Evolutionary conservation across 129 eudicot species (phyloP).

Genomic region (Apium graveolens): DNA sequence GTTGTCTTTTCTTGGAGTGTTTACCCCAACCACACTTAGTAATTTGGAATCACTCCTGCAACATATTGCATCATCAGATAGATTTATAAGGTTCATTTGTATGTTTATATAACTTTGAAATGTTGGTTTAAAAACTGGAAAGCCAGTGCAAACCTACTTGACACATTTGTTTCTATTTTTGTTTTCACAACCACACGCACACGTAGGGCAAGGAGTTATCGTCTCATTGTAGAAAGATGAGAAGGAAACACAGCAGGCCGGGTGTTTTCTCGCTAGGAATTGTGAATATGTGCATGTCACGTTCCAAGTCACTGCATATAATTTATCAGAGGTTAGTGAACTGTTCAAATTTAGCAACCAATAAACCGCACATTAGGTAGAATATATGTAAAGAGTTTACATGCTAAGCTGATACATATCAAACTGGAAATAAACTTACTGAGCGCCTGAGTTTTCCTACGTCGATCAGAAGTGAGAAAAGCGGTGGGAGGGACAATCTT

Average conservation of each 20-base stretch:
- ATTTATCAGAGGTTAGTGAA: neutral
- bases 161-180: slow-evolving; percentile 25
- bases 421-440: slow-evolving; percentile 36
- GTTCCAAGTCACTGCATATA: slow-evolving; percentile 44
- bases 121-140: neutral
- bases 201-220: slow-evolving; percentile 35
- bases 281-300: slow-evolving; percentile 45
- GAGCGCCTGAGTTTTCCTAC: slow-evolving; percentile 77
- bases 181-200: slow-evolving; percentile 43
- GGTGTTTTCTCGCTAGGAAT: slow-evolving; percentile 34
- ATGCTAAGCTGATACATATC: neutral
- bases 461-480: slow-evolving; percentile 58
- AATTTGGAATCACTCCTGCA: slow-evolving; percentile 12
- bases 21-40: slow-evolving; percentile 10
- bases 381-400: neutral
- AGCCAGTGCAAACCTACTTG: slow-evolving; percentile 14
- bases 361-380: neutral
- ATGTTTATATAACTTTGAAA: neutral
- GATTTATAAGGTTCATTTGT: neutral
- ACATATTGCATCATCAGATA: neutral
- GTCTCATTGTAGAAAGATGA: slow-evolving; percentile 46
- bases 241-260: slow-evolving; percentile 37
- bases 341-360: neutral
- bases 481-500: slow-evolving; percentile 75
- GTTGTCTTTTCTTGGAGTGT: slow-evolving; percentile 14